Evolutionary conservation across 108 stramenopile species (phyloP).

Genomic region (Seminavis robusta): DNA sequence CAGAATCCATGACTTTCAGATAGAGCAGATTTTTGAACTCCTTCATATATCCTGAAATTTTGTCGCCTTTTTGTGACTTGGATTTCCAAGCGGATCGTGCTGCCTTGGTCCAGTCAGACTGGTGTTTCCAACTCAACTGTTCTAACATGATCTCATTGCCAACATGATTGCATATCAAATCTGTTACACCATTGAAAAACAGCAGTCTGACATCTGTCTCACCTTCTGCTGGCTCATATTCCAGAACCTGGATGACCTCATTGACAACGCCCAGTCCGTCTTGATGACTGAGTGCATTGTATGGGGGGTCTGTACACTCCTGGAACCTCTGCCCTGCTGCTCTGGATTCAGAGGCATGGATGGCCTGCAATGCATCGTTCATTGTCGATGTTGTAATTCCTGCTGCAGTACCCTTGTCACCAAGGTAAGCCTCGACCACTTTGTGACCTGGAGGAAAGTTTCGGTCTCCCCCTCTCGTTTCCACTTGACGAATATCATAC

Average conservation of each 20-base stretch:
- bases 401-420: slow-evolving; percentile 14
- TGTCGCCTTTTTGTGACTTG: slow-evolving; percentile 8
- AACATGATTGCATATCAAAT: slow-evolving; percentile 95
- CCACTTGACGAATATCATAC: slow-evolving; percentile 69
- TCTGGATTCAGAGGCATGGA: slow-evolving; percentile 73
- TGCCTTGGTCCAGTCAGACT: slow-evolving; percentile 46
- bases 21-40: slow-evolving; percentile 65
- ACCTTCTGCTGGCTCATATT: too few relatives aligned
- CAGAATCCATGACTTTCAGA: slow-evolving; percentile 47
- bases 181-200: slow-evolving; percentile 77
- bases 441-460: slow-evolving; percentile 89
- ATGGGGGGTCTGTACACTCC: slow-evolving; percentile 96
- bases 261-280: slow-evolving; percentile 90
- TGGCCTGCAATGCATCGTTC: slow-evolving; percentile 58
- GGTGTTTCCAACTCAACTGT: slow-evolving; percentile 74
- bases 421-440: slow-evolving; percentile 80
- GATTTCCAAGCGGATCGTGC: slow-evolving; percentile 73
- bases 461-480: slow-evolving; percentile 27
- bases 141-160: slow-evolving; percentile 82
- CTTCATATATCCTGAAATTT: slow-evolving; percentile 71
- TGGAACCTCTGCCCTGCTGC: slow-evolving; percentile 62
- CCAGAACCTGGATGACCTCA: slow-evolving; percentile 70
- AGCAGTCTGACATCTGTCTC: slow-evolving; percentile 39
- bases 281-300: slow-evolving; percentile 78
- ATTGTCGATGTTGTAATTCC: slow-evolving; percentile 3